Conservation (phyloP, 768 basidiomycete species). For the Pisolithus microcarpus region DNA sequence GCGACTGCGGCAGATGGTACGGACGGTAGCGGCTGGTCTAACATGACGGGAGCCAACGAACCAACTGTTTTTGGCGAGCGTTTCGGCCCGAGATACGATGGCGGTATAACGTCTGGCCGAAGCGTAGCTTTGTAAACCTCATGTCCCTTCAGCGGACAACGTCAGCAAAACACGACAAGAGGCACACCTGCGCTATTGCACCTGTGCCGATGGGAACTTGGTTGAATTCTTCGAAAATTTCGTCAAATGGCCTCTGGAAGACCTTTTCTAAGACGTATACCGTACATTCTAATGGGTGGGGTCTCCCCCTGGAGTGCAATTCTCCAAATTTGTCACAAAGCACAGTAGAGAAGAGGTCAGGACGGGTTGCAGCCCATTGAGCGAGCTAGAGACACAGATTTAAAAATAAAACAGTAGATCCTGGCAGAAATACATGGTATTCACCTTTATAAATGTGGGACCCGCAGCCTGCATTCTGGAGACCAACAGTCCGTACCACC, state of each 20-base stretch:
- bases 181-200: slow-evolving; percentile 78
- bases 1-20: slow-evolving; percentile 86
- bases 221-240: slow-evolving; percentile 90
- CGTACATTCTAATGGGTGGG: slow-evolving; percentile 78
- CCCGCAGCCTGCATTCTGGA: slow-evolving; percentile 89
- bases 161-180: background rate
- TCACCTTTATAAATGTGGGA: slow-evolving; percentile 93
- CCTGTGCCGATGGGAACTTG: slow-evolving; percentile 89
- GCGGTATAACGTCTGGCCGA: slow-evolving; percentile 76
- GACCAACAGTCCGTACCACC: slow-evolving; percentile 95
- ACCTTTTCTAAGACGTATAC: slow-evolving; percentile 73
- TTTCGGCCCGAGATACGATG: slow-evolving; percentile 74
- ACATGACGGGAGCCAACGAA: slow-evolving; percentile 44
- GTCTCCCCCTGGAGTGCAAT: slow-evolving; percentile 81
- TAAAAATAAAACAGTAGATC: slow-evolving; percentile 1
- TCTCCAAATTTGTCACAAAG: slow-evolving; percentile 81
- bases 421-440: slow-evolving; percentile 8
- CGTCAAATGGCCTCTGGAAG: slow-evolving; percentile 74
- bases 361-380: slow-evolving; percentile 97
- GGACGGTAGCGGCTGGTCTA: slow-evolving; percentile 53
- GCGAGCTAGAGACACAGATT: slow-evolving; percentile 52
- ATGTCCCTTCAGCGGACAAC: background rate
- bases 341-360: slow-evolving; percentile 82
- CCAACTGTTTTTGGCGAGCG: slow-evolving; percentile 44
- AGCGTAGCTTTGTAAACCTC: slow-evolving; percentile 88